phyloP scores from a whole-genome alignment of 495 filamentous ascomycete genomes.

The Parachaetomium inaequale region DNA sequence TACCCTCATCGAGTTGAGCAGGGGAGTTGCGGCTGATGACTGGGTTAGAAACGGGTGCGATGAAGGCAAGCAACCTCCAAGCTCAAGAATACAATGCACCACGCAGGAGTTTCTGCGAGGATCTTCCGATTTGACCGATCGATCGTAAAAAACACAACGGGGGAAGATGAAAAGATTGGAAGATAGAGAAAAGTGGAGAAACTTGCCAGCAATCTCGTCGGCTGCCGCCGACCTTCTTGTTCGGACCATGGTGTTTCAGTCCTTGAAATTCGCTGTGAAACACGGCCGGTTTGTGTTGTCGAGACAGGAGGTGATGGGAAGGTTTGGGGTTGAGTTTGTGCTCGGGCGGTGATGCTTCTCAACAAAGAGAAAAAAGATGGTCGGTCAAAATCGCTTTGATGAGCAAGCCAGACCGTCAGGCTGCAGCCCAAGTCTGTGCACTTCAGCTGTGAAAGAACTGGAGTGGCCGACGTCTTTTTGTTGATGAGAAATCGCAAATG shows the following conservation, averaged over 20 bases:
- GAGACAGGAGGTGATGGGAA: not conserved
- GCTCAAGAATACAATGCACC: not conserved
- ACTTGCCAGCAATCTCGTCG: conserved; percentile 23
- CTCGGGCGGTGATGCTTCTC: not conserved
- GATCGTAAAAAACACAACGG: not conserved
- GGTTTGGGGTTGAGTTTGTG: not conserved
- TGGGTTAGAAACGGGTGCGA: not conserved
- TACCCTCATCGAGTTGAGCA: not conserved
- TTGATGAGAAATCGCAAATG: not conserved
- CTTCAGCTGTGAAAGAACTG: not conserved
- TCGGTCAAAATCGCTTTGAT: not conserved
- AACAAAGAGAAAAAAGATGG: not conserved
- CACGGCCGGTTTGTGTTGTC: not conserved
- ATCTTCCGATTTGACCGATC: not conserved
- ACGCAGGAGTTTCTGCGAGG: not conserved
- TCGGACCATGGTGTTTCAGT: conserved; percentile 20
- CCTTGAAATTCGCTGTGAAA: not conserved
- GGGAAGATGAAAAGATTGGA: not conserved
- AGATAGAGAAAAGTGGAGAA: not conserved
- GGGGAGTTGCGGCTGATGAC: conserved; percentile 8
- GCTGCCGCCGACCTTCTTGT: conserved; percentile 29
- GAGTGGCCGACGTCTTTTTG: not conserved
- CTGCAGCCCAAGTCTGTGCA: not conserved
- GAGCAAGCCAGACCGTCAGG: not conserved
- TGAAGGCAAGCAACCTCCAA: not conserved